Base-by-base conservation (phyloP, 1,139 yeast genomes). In the Blastobotrys proliferans region DNA sequence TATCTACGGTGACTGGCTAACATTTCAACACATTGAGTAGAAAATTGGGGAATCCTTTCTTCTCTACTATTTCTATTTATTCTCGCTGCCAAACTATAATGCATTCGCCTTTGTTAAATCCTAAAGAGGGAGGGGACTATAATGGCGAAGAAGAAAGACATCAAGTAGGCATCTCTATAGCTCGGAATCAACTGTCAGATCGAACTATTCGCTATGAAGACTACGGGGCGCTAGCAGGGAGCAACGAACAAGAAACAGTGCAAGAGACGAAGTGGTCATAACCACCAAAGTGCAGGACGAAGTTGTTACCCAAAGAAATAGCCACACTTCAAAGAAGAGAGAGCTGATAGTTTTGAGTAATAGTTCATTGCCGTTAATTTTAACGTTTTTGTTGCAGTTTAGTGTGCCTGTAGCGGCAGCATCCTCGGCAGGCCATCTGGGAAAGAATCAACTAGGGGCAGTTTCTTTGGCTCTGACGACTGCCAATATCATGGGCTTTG, bases 381-480 rank as follows among this genome's bases (percentile, higher is more conserved):
- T 84, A 40, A 85, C 96, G 0, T 86, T 86, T 56, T 62, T 85
- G 29, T 67, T 88, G 39, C 96, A 87, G 61, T 84, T 84, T 61
- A 84, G 95, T 1, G 69, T 87, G 45, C 81, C 92, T 0, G 83
- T 86, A 41, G 90, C 95, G 0, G 82, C 94, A 0, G 55, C 85
- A 25, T 83, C 84, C 59, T 77, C 86, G 4, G 92, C 83, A 16
- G 94, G 94, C n/a, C 81, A 83, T 55, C 64, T 85, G 46, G 95
- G 95, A 8, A 77, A 82, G 41, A 71, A 74, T 25, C 86, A 82
- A 60, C 67, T 83, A 48, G 86, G 80, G 13, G 83, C 82, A 30
- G 95, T 85, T 2, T 83, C 94, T 1, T 69, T 86, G 53, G 94
- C 88, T 0, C 77, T 90, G 2, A 86, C 86, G 95, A 81, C 94